Conservation (phyloP, 1,284 basidiomycete species). For the Thecaphora thlaspeos region DNA sequence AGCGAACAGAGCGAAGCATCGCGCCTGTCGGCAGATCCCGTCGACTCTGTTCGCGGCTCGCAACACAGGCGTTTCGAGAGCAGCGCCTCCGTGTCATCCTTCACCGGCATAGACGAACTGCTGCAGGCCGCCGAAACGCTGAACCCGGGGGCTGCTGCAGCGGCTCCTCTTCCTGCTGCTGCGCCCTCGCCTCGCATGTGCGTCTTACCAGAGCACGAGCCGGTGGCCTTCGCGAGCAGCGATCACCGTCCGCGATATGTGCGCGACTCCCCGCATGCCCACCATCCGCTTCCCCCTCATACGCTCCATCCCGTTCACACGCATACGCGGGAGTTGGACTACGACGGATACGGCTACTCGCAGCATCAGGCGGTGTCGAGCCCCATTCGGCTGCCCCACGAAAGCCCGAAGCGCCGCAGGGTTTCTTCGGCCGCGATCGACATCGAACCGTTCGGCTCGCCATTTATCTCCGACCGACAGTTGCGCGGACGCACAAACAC, state of each 20-base stretch:
- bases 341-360: constrained; percentile 14
- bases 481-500: constrained; percentile 31
- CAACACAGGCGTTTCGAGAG: constrained; percentile 2
- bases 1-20: background rate
- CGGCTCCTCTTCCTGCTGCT: too few species aligned
- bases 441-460: constrained; percentile 35
- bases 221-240: background rate
- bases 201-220: background rate
- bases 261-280: constrained; percentile 12
- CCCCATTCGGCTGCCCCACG: constrained; percentile 34
- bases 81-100: constrained; percentile 31
- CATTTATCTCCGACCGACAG: constrained; percentile 28
- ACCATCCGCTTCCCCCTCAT: background rate
- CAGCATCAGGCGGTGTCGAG: constrained; percentile 26
- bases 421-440: constrained; percentile 41
- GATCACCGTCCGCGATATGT: constrained; percentile 16
- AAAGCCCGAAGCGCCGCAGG: constrained; percentile 53
- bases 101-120: constrained; percentile 55
- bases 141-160: constrained; percentile 36
- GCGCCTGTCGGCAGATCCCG: background rate
- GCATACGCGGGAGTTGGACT: background rate
- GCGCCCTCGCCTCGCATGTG: constrained; percentile 22
- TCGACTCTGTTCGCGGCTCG: background rate
- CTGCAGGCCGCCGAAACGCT: constrained; percentile 55
- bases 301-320: background rate